Evolutionary conservation across 495 filamentous ascomycete species (phyloP), one percentile per base, ranked within the genome.

Genomic region (Amphirosellinia nigrospora): DNA sequence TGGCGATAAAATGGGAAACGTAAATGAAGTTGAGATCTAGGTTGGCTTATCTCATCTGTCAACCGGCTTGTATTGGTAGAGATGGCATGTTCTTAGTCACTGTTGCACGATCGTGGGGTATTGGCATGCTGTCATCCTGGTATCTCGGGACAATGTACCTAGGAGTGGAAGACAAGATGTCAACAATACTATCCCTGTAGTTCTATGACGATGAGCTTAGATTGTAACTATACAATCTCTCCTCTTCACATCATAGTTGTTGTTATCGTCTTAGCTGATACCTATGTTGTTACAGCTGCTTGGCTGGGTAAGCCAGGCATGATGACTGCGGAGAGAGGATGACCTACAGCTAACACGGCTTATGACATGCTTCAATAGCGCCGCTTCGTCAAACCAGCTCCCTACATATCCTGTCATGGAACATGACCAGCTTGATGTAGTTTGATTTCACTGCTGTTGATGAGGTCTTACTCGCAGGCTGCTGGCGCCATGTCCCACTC

Each of bases 71-170:
- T 36, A 4, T 56, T 10, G 53, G 15, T 34, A n/a, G 28, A 56
- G 53, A 34, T 21, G 36, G 10, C 13, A 58, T n/a, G 15, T 21
- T 21, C 6, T 32, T 26, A 63, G 21, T 26, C 39, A 5, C 21
- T 45, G 60, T 63, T 45, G 26, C 26, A 63, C 39, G 39, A 63
- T 63, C 60, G 60, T 63, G 39, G 58, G 58, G 58, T 41, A 16
- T 38, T 15, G 32, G 6, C 16, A 36, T 26, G 55, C 55, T 58
- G 36, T 23, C 34, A 60, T 60, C 56, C n/a, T 38, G 32, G 55
- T 32, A 59, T 59, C 11, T 61, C 38, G n/a, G 8, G 30, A 59
- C 32, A 59, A 59, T 0, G 5, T 61, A 30, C 23, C 32, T 21
- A 55, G 16, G 59, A 28, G 11, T 62, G 23, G n/a, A 23, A 21